These are phyloP conservation scores for Heimioporus sp. DNA, from an alignment of 768 basidiomycete species.

Conservation along the genomic window DNA sequence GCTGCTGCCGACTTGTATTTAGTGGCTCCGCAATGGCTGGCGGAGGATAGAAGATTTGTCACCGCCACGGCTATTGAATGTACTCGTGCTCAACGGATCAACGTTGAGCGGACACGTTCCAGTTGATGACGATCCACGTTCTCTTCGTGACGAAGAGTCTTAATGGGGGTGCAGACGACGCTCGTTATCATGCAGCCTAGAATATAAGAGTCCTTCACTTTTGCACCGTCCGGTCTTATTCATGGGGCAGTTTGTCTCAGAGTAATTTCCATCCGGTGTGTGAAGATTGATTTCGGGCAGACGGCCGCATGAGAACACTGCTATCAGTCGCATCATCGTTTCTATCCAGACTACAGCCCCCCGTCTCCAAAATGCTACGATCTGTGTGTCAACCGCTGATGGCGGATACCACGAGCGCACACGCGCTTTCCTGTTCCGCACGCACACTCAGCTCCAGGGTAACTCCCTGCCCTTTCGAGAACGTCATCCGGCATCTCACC, in stretches of 20 bases:
- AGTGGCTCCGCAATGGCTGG: slow-evolving; percentile 9
- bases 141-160: background rate
- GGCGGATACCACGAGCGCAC: slow-evolving; percentile 85
- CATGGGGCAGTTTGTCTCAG: slow-evolving; percentile 6
- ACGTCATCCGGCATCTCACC: slow-evolving; percentile 95
- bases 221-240: slow-evolving; percentile 4
- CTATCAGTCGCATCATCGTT: background rate
- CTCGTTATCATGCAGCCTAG: too few species aligned
- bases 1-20: slow-evolving; percentile 13
- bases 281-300: background rate
- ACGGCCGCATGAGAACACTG: slow-evolving; percentile 11
- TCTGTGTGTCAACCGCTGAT: slow-evolving; percentile 58
- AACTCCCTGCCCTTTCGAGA: slow-evolving; percentile 83
- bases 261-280: background rate
- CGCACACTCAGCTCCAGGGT: slow-evolving; percentile 89
- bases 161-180: too few species aligned
- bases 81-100: slow-evolving; percentile 1
- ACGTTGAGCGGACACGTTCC: slow-evolving; percentile 9
- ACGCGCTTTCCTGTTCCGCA: slow-evolving; percentile 86
- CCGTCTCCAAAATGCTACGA: background rate
- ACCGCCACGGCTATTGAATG: slow-evolving; percentile 8
- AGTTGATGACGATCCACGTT: background rate
- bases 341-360: slow-evolving; percentile 1
- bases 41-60: slow-evolving; percentile 11
- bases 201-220: too few species aligned